These are phyloP conservation scores for Mycena albidolilacea DNA, from an alignment of 768 basidiomycete genomes.

Conservation along the genomic window DNA sequence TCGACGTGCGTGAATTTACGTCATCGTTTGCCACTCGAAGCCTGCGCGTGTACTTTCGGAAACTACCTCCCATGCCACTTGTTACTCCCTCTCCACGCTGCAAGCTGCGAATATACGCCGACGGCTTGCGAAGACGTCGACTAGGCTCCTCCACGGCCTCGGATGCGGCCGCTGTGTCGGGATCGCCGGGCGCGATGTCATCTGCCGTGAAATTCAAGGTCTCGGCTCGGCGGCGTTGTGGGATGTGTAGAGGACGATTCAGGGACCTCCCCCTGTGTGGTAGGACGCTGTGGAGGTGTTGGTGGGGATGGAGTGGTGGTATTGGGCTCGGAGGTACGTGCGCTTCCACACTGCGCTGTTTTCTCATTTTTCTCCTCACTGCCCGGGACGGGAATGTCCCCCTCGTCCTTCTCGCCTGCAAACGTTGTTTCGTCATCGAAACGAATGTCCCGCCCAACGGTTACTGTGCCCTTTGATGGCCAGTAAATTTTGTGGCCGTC, in stretches of 20 bases:
- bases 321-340: constrained; percentile 19
- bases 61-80: background rate
- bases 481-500: constrained; percentile 41
- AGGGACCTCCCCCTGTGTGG: background rate
- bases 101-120: too few species aligned
- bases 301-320: constrained; percentile 17
- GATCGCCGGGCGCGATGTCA: background rate
- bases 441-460: constrained; percentile 34
- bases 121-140: background rate
- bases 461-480: constrained; percentile 34
- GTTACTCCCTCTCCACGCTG: too few species aligned
- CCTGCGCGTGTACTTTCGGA: background rate
- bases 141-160: background rate
- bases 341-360: constrained; percentile 22
- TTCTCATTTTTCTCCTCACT: background rate
- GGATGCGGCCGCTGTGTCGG: background rate
- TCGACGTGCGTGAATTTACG: background rate
- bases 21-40: background rate
- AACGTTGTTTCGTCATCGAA: constrained; percentile 25
- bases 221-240: background rate
- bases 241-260: background rate
- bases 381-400: background rate
- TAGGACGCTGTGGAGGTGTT: background rate
- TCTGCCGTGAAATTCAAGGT: background rate
- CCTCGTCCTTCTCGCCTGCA: constrained; percentile 23